Conservation (phyloP, 108 stramenopile genomes). For the Chaetoceros tenuissimus region DNA sequence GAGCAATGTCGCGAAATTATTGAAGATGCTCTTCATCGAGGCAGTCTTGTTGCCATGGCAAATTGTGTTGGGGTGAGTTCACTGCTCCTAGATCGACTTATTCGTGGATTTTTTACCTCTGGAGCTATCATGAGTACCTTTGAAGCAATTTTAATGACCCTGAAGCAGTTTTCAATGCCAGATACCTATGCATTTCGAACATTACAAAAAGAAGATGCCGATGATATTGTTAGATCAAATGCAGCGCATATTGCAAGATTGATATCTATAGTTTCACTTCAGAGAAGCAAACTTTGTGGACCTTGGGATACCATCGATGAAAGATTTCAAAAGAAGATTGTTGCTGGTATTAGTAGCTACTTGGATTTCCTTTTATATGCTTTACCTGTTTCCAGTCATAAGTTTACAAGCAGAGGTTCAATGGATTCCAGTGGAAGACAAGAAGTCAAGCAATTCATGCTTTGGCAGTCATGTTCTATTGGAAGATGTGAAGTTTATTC, state of each 20-base stretch:
- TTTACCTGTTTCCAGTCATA: no score
- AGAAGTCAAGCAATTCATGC: no score
- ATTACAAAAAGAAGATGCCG: slow-evolving; percentile 36
- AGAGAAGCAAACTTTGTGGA: slow-evolving; percentile 50
- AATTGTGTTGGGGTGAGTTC: slow-evolving; percentile 72
- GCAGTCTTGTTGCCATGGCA: slow-evolving; percentile 61
- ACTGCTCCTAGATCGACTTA: slow-evolving; percentile 64
- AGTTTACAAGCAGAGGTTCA: no score
- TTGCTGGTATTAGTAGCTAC: background rate
- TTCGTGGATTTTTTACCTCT: slow-evolving; percentile 69
- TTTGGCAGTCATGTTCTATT: slow-evolving; percentile 67
- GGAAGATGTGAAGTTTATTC: slow-evolving; percentile 32
- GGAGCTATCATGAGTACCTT: slow-evolving; percentile 55
- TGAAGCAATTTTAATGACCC: slow-evolving; percentile 33
- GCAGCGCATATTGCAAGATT: slow-evolving; percentile 68
- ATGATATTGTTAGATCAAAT: slow-evolving; percentile 58
- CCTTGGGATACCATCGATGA: slow-evolving; percentile 46
- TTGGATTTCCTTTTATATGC: background rate
- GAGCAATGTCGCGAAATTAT: slow-evolving; percentile 59
- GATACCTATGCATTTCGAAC: slow-evolving; percentile 46
- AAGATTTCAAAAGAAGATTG: background rate
- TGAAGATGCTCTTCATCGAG: slow-evolving; percentile 66
- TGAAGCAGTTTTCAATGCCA: slow-evolving; percentile 46
- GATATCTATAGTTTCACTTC: slow-evolving; percentile 49
- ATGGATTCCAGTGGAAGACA: slow-evolving; percentile 9